A percentile compares a stretch with the other conserved stretches of the same genome.
Conservation (phyloP, 2,329 filamentous ascomycete genomes). For the Teratosphaeria pseudoeucalypti region DNA sequence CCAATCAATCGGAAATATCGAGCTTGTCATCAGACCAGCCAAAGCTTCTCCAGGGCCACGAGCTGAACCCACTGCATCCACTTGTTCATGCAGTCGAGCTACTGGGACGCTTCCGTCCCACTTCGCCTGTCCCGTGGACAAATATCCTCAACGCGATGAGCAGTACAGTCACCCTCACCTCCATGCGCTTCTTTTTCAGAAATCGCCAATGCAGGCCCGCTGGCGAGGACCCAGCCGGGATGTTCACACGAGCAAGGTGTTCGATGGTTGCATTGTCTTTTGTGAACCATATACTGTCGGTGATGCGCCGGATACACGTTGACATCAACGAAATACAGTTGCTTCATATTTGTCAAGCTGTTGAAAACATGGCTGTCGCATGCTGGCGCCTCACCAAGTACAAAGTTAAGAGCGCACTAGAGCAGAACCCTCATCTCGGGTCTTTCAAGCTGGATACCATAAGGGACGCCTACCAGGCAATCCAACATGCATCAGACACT, state of each 20-base stretch:
- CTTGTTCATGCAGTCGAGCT: conserved; percentile 20
- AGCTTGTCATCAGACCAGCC: background rate
- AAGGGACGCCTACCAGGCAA: background rate
- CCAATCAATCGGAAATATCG: background rate
- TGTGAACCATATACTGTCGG: conserved; percentile 5
- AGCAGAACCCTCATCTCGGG: background rate
- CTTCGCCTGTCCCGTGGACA: conserved; percentile 15
- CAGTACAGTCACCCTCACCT: conserved; percentile 7
- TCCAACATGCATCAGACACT: background rate
- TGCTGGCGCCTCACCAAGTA: conserved; percentile 10
- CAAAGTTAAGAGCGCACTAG: background rate
- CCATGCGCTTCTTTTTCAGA: conserved; percentile 3
- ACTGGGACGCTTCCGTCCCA: conserved; percentile 10
- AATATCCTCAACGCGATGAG: conserved; percentile 15
- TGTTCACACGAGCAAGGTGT: conserved; percentile 1
- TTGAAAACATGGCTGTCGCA: conserved; percentile 22
- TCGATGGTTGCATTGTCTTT: conserved; percentile 15
- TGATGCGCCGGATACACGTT: conserved; percentile 12
- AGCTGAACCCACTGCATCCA: conserved; percentile 7
- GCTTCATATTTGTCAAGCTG: conserved; percentile 22
- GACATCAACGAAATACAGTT: conserved; percentile 24
- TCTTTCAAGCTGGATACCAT: background rate
- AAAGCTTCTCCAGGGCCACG: background rate
- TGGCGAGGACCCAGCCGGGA: background rate
- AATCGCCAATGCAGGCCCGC: background rate